These are phyloP conservation scores for Rubia balearica DNA, from an alignment of 305 asterid genomes.

Conservation along the genomic window DNA sequence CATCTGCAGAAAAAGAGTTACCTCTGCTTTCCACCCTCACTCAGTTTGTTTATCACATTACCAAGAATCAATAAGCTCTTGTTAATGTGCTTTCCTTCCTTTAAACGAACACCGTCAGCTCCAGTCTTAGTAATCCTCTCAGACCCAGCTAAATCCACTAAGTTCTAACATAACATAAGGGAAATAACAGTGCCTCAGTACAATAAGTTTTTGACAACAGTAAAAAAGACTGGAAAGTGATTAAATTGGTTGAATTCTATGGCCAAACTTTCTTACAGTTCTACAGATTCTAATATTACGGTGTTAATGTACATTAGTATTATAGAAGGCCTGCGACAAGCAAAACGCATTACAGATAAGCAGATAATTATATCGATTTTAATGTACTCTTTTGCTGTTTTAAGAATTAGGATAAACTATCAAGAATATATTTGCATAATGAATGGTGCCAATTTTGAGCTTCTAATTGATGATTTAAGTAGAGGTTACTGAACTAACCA, in stretches of 20 bases:
- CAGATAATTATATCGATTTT: neutral
- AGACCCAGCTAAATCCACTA: slow-evolving; percentile 96
- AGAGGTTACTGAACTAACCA: slow-evolving; percentile 55
- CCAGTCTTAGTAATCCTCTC: slow-evolving; percentile 96
- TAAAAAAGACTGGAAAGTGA: neutral
- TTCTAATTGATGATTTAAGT: slow-evolving; percentile 7
- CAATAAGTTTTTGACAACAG: neutral
- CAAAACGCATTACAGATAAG: neutral
- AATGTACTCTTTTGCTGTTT: neutral
- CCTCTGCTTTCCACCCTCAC: slow-evolving; percentile 97
- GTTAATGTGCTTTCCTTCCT: slow-evolving; percentile 97
- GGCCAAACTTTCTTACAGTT: neutral
- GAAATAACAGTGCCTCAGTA: slow-evolving; percentile 14
- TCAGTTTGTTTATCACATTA: slow-evolving; percentile 88
- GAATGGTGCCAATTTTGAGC: neutral
- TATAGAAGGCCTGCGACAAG: neutral
- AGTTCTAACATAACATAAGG: slow-evolving; percentile 43
- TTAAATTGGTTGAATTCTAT: neutral
- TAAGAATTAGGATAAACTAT: neutral
- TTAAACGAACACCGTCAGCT: slow-evolving; percentile 93
- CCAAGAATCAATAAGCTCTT: slow-evolving; percentile 98
- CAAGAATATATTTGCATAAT: neutral
- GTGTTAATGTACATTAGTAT: neutral
- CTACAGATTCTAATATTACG: neutral
- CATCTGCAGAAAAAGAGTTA: slow-evolving; percentile 20